Evolutionary conservation across 768 basidiomycete genomes (phyloP).

Genomic region (Tricholoma matsutake): DNA sequence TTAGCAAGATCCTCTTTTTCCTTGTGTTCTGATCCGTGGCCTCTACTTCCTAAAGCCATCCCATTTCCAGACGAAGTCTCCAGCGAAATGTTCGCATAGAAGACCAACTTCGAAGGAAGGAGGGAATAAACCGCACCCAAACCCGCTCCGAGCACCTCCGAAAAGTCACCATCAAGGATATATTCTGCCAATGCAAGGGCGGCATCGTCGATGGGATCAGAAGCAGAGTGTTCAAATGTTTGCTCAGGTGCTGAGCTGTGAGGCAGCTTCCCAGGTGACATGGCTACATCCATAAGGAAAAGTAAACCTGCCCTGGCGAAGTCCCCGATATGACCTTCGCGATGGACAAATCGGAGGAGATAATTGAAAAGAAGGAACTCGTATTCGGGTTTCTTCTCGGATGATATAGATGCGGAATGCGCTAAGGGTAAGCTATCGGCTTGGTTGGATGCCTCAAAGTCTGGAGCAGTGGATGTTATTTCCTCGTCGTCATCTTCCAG

Average conservation of each 20-base stretch:
- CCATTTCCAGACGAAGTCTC: constrained; percentile 41
- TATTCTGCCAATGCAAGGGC: constrained; percentile 88
- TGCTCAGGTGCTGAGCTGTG: constrained; percentile 31
- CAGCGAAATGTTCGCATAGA: constrained; percentile 45
- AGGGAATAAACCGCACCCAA: constrained; percentile 91
- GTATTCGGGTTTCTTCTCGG: constrained; percentile 73
- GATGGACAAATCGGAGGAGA: constrained; percentile 89
- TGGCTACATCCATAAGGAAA: constrained; percentile 95
- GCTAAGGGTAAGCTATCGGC: constrained; percentile 41
- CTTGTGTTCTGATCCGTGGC: constrained; percentile 51
- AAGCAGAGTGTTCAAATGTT: constrained; percentile 29
- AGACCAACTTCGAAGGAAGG: constrained; percentile 81
- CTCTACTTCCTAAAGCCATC: constrained; percentile 73
- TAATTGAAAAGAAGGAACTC: constrained; percentile 97
- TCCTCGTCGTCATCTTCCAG: constrained; percentile 57
- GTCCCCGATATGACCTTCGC: constrained; percentile 92
- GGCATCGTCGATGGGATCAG: constrained; percentile 80
- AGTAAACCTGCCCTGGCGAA: constrained; percentile 88
- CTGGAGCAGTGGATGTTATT: constrained; percentile 11
- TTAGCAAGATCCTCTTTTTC: constrained; percentile 38
- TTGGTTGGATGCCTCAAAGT: not conserved
- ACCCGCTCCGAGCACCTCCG: constrained; percentile 94
- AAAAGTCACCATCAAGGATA: constrained; percentile 95
- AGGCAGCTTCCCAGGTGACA: constrained; percentile 66
- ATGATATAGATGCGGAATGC: constrained; percentile 39